phyloP scores from a whole-genome alignment of 345 rosid genomes.

The Fremontodendron californicum region DNA sequence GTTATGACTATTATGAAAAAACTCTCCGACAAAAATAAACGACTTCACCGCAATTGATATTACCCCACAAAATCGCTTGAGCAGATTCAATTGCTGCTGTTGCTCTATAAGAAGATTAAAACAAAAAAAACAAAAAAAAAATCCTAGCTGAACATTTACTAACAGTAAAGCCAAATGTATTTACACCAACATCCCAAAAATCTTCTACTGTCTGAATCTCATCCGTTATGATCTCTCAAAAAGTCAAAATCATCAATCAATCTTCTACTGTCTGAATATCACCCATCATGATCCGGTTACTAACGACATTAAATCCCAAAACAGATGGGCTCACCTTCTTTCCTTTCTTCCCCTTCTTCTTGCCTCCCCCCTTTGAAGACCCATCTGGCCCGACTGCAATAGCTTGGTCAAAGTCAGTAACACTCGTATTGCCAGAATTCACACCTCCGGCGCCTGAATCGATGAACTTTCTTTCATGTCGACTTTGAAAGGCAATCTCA shows the following conservation, averaged over 20 bases:
- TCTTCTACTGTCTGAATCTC: background rate
- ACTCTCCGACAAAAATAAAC: background rate
- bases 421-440: slow-evolving; percentile 37
- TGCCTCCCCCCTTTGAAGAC: slow-evolving; percentile 61
- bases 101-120: slow-evolving; percentile 13
- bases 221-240: background rate
- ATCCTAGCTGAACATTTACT: slow-evolving; percentile 10
- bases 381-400: slow-evolving; percentile 29
- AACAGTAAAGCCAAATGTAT: background rate
- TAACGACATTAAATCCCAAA: slow-evolving; percentile 89
- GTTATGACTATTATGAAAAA: background rate
- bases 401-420: slow-evolving; percentile 17
- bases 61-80: slow-evolving; percentile 41
- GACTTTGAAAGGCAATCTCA: slow-evolving; percentile 76
- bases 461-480: slow-evolving; percentile 39
- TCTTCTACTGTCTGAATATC: slow-evolving; percentile 90
- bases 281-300: slow-evolving; percentile 98
- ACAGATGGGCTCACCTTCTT: slow-evolving; percentile 80
- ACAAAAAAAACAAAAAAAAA: slow-evolving; percentile 17
- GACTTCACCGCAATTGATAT: slow-evolving; percentile 1
- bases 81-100: slow-evolving; percentile 37
- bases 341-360: slow-evolving; percentile 81
- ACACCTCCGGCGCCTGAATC: slow-evolving; percentile 34
- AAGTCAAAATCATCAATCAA: slow-evolving; percentile 19
- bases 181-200: background rate